Conservation (phyloP, 306 rosid species). For the Astragalus membranaceus region DNA sequence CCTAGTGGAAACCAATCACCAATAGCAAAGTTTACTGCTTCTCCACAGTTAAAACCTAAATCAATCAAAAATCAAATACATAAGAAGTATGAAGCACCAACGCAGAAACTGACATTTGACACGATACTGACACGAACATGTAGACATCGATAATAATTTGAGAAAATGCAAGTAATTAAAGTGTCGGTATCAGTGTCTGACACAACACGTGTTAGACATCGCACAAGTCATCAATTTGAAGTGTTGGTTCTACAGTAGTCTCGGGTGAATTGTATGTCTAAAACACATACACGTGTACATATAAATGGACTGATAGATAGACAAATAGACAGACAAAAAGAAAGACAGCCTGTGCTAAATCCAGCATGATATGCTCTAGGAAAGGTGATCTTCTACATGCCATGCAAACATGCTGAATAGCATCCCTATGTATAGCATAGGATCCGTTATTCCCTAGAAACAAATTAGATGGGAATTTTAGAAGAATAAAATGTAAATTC, state of each 20-base stretch:
- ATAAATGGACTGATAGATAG: background rate
- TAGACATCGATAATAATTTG: no score
- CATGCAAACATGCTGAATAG: constrained; percentile 46
- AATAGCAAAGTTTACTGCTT: constrained; percentile 35
- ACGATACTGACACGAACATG: background rate
- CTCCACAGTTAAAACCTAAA: constrained; percentile 45
- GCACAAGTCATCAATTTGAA: no score
- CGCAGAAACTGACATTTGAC: background rate
- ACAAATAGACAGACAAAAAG: background rate
- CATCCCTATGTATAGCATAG: constrained; percentile 47
- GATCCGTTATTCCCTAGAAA: constrained; percentile 34
- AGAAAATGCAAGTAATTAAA: background rate
- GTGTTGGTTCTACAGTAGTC: no score
- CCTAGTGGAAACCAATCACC: constrained; percentile 39
- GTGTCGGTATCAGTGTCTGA: background rate
- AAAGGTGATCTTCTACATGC: constrained; percentile 48
- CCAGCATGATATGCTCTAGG: constrained; percentile 43
- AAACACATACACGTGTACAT: background rate
- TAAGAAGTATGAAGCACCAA: no score
- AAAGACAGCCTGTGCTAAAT: constrained; percentile 26
- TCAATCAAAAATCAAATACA: background rate
- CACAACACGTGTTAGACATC: no score
- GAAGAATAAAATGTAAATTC: background rate
- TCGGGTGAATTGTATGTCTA: no score
- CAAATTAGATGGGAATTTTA: background rate